Conservation (phyloP, 352 stramenopile genomes). For the Pythium diclinum region DNA sequence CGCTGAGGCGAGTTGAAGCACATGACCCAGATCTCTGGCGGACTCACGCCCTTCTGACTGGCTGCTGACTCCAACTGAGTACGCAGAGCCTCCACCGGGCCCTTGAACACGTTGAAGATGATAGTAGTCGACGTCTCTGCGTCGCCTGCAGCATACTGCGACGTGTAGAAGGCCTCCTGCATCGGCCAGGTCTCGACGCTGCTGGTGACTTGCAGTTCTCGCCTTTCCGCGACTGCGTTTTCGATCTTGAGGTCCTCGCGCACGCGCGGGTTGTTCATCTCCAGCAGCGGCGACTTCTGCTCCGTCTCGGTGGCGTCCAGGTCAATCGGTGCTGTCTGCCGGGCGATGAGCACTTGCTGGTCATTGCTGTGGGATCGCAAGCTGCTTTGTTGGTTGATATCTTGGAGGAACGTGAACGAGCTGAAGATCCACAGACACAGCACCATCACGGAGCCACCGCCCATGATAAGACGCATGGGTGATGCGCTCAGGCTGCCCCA, state of each 20-base stretch:
- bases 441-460: slow-evolving; percentile 1
- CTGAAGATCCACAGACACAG: slow-evolving; percentile 16
- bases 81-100: slow-evolving; percentile 37
- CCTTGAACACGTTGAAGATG: slow-evolving; percentile 74
- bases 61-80: slow-evolving; percentile 42
- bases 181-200: slow-evolving; percentile 31
- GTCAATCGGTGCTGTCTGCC: background rate
- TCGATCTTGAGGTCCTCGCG: background rate
- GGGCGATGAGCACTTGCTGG: slow-evolving; percentile 1
- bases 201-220: background rate
- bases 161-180: slow-evolving; percentile 48
- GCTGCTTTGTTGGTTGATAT: slow-evolving; percentile 11
- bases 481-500: background rate
- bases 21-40: slow-evolving; percentile 58
- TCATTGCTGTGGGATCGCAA: background rate
- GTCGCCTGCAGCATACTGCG: slow-evolving; percentile 14
- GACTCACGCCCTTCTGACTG: slow-evolving; percentile 35
- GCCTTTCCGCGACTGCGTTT: background rate
- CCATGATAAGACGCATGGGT: background rate
- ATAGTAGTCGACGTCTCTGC: slow-evolving; percentile 61
- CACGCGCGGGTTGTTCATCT: background rate
- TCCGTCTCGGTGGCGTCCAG: background rate
- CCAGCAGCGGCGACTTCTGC: background rate
- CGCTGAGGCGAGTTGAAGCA: slow-evolving; percentile 51
- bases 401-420: slow-evolving; percentile 14